A percentile compares a stretch with the other conserved stretches of the same genome.
These are phyloP conservation scores for Saprolegnia diclina DNA, from an alignment of 352 stramenopile species.

Conservation along the genomic window DNA sequence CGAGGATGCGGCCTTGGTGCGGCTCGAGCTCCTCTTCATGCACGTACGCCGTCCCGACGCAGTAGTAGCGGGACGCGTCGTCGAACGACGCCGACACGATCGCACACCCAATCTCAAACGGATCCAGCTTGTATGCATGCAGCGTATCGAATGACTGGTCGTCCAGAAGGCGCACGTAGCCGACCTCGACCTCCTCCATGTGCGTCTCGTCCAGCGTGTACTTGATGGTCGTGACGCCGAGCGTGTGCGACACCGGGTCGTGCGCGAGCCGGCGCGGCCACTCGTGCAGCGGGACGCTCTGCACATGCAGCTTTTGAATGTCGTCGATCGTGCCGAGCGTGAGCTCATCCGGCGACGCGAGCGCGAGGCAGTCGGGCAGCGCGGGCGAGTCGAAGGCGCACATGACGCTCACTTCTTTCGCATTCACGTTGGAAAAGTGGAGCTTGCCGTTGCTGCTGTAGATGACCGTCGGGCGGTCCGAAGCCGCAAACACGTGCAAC, in stretches of 20 bases:
- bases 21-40: conserved; percentile 93
- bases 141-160: conserved; percentile 95
- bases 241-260: conserved; percentile 65
- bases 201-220: conserved; percentile 77
- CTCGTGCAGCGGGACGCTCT: conserved; percentile 92
- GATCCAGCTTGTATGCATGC: conserved; percentile 81
- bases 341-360: conserved; percentile 93
- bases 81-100: conserved; percentile 72
- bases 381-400: conserved; percentile 87
- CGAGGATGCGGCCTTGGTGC: conserved; percentile 92
- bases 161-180: conserved; percentile 93
- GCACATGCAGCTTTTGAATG: conserved; percentile 99
- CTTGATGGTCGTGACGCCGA: conserved; percentile 76
- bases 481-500: conserved; percentile 95
- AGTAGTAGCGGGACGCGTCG: conserved; percentile 71
- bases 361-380: conserved; percentile 93
- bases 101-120: conserved; percentile 83
- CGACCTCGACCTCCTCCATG: conserved; percentile 75
- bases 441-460: conserved; percentile 96
- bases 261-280: conserved; percentile 90
- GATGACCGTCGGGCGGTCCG: conserved; percentile 96
- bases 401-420: conserved; percentile 90
- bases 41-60: conserved; percentile 88
- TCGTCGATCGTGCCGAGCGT: conserved; percentile 97
- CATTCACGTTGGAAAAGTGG: conserved; percentile 94